Base-by-base conservation (phyloP, 441 rosid genomes). In the Rhodomyrtus psidioides region DNA sequence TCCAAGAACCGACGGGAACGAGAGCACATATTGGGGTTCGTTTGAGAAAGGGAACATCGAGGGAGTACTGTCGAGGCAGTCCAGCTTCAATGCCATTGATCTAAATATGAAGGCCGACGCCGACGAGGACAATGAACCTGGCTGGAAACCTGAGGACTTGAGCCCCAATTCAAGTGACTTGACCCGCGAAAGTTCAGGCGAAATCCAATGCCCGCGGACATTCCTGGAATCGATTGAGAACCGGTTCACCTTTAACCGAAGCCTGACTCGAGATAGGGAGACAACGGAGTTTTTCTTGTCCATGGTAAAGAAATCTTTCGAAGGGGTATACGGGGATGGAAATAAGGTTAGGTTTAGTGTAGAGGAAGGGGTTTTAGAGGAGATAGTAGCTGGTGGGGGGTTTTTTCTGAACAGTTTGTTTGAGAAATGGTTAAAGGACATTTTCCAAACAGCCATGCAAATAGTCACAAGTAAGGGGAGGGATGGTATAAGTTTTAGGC, bases 41-140 rank as follows among this genome's bases (percentile, higher is more conserved):
- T 83, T 55, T 34, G 91, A 90, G 19, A 90, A 88, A 74, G 89
- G 88, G 83, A 89, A 57, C 53, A 84, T 83, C 42, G 89, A 89
- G 87, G 89, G 90, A 83, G 90, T 88, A 59, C 88, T 92, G 60
- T 94, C 96, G 28, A 92, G 94, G 83, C 95, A 94, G 85, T 91
- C 95, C 65, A 91, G 94, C 83, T 89, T 91, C 87, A 93, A 86
- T 90, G 90, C 87, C 55, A 95, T 95, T 54, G 99, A 96, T 83
- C 94, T 96, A 13, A 96, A 96, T 92, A 88, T 93, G 85, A 91
- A 86, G 86, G 94, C 93, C 9, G 90, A 91, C 6, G 94, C 93
- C 9, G 90, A 91, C 6, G 94, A 87, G 4, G 91, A 89, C 6
- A 87, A 87, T 0, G 94, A 89, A 58, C 87, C 84, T 24, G 90